phyloP scores from a whole-genome alignment of 2,329 filamentous ascomycete species.

The Cordyceps pruinosa region DNA sequence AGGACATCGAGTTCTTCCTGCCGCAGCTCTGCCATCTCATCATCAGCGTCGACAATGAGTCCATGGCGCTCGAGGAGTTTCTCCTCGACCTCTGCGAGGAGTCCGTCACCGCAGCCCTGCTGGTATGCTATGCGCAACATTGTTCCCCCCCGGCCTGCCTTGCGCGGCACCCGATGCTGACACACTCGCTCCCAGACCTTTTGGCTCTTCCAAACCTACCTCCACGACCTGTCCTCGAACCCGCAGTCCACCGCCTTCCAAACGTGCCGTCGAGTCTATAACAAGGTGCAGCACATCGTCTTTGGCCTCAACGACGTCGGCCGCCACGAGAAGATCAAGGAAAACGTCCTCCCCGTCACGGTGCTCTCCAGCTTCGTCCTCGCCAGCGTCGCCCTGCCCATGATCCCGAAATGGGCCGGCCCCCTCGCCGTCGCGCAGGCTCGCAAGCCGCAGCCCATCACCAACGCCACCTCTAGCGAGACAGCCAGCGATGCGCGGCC shows the following conservation, averaged over 20 bases:
- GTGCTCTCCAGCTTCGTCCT: constrained; percentile 75
- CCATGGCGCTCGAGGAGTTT: constrained; percentile 85
- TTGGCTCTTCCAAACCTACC: constrained; percentile 84
- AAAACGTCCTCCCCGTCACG: constrained; percentile 74
- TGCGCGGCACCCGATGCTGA: not conserved
- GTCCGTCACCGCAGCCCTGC: constrained; percentile 73
- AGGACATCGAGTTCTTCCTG: constrained; percentile 89
- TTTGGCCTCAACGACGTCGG: constrained; percentile 67
- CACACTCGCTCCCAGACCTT: constrained; percentile 61
- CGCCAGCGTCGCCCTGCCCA: constrained; percentile 66
- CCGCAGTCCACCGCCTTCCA: constrained; percentile 73
- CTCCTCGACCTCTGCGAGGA: constrained; percentile 80
- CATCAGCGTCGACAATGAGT: constrained; percentile 84
- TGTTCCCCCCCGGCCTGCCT: not conserved
- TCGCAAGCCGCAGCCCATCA: constrained; percentile 55
- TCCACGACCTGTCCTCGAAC: constrained; percentile 70
- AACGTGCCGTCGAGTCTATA: constrained; percentile 77
- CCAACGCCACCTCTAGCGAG: constrained; percentile 23
- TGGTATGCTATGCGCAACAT: constrained; percentile 45
- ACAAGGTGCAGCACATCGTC: constrained; percentile 82
- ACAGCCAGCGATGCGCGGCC: constrained; percentile 46
- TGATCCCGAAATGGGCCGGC: constrained; percentile 70
- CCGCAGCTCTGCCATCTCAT: constrained; percentile 82
- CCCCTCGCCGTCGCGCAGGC: constrained; percentile 77
- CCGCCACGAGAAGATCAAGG: constrained; percentile 68